phyloP scores from a whole-genome alignment of 306 rosid species.

The Prunus salicina region DNA sequence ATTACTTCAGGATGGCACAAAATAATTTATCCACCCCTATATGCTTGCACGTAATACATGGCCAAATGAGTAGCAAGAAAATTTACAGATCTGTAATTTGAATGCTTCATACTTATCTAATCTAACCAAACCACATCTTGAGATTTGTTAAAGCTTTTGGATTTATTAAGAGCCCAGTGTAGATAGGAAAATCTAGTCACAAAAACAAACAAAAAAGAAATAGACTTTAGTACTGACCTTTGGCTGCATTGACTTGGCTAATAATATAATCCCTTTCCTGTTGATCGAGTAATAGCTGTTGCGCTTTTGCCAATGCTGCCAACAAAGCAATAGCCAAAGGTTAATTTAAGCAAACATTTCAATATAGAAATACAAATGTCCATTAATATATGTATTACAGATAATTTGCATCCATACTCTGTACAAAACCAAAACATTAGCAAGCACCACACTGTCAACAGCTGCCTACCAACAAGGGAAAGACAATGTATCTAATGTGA shows the following conservation, averaged over 20 bases:
- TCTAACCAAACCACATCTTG: neutral
- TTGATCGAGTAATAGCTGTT: conserved; percentile 84
- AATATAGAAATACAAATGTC: conserved; percentile 10
- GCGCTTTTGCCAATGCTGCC: conserved; percentile 96
- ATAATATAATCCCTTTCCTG: conserved; percentile 90
- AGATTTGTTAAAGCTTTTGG: neutral
- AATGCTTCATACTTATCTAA: neutral
- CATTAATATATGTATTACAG: neutral
- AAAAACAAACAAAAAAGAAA: conserved; percentile 3
- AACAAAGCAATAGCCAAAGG: conserved; percentile 27
- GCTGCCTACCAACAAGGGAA: neutral
- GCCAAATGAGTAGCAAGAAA: neutral
- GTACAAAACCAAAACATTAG: neutral
- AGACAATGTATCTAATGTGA: neutral
- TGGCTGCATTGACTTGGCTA: conserved; percentile 84
- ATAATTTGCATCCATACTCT: neutral
- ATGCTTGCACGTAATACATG: neutral
- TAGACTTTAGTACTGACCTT: conserved; percentile 54
- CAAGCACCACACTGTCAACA: conserved; percentile 3
- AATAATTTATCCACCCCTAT: neutral
- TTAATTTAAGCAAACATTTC: conserved; percentile 9
- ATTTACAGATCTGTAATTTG: neutral
- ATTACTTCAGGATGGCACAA: neutral
- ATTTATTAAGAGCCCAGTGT: neutral
- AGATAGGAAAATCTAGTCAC: conserved; percentile 3